Conservation (phyloP, 1,139 yeast species). For the Hyphopichia burtonii region DNA sequence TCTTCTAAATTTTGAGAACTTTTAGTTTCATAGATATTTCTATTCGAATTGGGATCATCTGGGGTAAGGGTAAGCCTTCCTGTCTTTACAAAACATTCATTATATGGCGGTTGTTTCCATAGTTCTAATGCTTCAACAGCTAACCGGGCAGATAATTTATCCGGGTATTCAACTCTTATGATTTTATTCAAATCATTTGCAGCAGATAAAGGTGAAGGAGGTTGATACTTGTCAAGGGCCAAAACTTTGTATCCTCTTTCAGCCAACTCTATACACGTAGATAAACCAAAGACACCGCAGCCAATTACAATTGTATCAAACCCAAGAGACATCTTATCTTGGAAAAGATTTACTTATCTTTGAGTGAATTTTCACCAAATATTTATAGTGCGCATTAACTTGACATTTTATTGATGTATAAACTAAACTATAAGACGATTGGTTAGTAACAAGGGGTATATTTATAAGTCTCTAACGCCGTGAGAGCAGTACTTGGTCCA, state of each 20-base stretch:
- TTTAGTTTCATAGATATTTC: conserved; percentile 30
- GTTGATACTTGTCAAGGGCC: conserved; percentile 36
- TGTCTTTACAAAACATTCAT: conserved; percentile 29
- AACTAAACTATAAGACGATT: too few relatives aligned
- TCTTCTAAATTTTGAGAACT: conserved; percentile 28
- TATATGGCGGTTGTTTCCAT: conserved; percentile 36
- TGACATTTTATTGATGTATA: too few relatives aligned
- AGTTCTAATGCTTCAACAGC: conserved; percentile 38
- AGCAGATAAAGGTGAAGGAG: conserved; percentile 51
- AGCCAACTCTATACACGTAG: conserved; percentile 17
- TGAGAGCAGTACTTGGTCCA: too few relatives aligned
- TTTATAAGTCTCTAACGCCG: too few relatives aligned
- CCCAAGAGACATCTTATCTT: neutral
- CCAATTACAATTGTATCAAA: conserved; percentile 12
- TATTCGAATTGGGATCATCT: conserved; percentile 9
- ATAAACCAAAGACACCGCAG: conserved; percentile 20
- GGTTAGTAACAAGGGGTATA: too few relatives aligned
- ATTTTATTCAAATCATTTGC: conserved; percentile 49
- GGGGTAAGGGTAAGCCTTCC: conserved; percentile 27
- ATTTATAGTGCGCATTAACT: too few relatives aligned
- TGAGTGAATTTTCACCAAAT: too few relatives aligned
- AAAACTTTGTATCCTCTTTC: conserved; percentile 17
- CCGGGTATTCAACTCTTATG: conserved; percentile 42
- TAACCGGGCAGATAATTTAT: conserved; percentile 31
- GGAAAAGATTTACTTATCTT: too few relatives aligned